Conservation (phyloP, 495 filamentous ascomycete species). For the Amniculicola lignicola region DNA sequence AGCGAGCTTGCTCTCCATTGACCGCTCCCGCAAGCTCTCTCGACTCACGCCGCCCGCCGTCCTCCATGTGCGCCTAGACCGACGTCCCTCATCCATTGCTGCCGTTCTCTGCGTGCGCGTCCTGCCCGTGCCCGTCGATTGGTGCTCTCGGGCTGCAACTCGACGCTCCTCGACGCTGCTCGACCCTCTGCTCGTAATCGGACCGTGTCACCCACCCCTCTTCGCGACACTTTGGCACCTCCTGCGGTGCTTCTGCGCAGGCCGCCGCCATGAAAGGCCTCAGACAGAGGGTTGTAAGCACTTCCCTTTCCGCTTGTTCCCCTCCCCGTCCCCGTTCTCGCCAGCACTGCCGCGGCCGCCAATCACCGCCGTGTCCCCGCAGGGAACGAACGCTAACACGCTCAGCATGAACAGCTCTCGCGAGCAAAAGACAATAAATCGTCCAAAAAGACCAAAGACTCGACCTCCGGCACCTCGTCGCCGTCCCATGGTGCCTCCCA, state of each 20-base stretch:
- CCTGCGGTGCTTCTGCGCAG: slow-evolving; percentile 22
- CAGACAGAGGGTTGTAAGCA: slow-evolving; percentile 93
- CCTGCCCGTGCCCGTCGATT: not conserved
- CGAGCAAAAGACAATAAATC: slow-evolving; percentile 87
- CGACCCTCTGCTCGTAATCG: too few species aligned
- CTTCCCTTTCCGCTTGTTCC: slow-evolving; percentile 32
- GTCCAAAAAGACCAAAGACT: slow-evolving; percentile 89
- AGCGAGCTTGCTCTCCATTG: slow-evolving; percentile 9
- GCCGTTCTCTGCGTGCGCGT: slow-evolving; percentile 2
- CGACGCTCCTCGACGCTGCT: too few species aligned
- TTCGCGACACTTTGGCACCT: slow-evolving; percentile 12
- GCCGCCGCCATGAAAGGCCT: slow-evolving; percentile 79
- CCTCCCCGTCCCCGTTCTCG: slow-evolving; percentile 12
- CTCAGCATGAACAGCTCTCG: slow-evolving; percentile 83
- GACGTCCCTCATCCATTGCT: slow-evolving; percentile 1
- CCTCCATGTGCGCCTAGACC: slow-evolving; percentile 28
- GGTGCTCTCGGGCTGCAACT: slow-evolving; percentile 5
- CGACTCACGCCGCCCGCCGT: not conserved
- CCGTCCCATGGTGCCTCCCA: slow-evolving; percentile 65
- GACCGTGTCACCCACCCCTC: slow-evolving; percentile 12
- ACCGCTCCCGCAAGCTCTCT: not conserved
- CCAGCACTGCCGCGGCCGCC: not conserved
- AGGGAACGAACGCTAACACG: slow-evolving; percentile 35
- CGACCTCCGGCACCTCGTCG: slow-evolving; percentile 72
- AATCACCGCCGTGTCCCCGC: not conserved